Evolutionary conservation across 2,329 filamentous ascomycete genomes (phyloP), one percentile per base, ranked within the genome.

Genomic region (Byssoonygena ceratinophila): DNA sequence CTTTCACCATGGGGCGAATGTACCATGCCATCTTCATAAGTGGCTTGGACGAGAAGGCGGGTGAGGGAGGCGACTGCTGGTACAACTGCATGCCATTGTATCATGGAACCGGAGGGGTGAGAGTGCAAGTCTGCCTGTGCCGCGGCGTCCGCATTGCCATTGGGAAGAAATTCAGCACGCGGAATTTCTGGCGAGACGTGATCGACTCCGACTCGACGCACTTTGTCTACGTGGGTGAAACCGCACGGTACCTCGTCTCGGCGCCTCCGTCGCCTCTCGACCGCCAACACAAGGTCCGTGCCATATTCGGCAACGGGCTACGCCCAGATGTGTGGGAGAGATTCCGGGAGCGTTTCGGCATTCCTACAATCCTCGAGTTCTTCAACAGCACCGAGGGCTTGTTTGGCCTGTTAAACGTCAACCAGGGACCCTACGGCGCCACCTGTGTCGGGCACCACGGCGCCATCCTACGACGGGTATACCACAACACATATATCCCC

Each of bases 1-100:
- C 75, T 0, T 81, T 85, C 58, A 78, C 78, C 16, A 74, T 76
- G 7, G 66, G 71, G 1, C 72, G 76, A 41, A 62, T 76, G 4
- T 71, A 72, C 45, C 61, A 58, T 0, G 58, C 73, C 7, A 66
- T 69, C 1, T 59, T 60, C 11, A 59, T 69, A 1, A 68, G 73
- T 1, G 58, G 62, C 4, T 59, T 68, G 45, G 50, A 55, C 7
- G 63, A 68, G 31, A 60, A 52, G 7, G 58, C 54, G 0, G 64
- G 65, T 1, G 63, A 64, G 0, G 59, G 52, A 7, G 64, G 66
- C 1, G 81, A 87, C 63, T 72, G 82, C 23, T 87, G 82, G 77
- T 89, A 88, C 62, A 78, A 81, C 62, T 85, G 83, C 66, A 89
- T 89, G 84, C 85, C 80, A 0, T 70, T 87, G 29, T 89, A 88